Percentiles rank a stretch among this genome's conserved stretches.
Conservation (phyloP, 2,329 filamentous ascomycete genomes). For the Arthrobotrys conoides region DNA sequence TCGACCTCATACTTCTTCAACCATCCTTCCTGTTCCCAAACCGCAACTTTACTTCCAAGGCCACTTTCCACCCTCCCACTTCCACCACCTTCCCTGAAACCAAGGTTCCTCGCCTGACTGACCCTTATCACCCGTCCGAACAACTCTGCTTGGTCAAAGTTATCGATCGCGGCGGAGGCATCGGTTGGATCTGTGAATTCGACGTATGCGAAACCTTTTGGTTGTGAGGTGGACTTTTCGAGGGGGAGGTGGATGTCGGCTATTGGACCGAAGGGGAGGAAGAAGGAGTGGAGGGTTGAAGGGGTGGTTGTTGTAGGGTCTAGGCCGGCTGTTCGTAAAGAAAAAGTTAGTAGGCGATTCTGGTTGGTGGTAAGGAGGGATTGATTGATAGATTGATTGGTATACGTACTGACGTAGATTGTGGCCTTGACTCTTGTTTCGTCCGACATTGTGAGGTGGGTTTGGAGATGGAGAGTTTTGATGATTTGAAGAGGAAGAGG, state of each 20-base stretch:
- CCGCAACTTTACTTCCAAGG: conserved; percentile 89
- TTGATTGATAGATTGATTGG: not conserved
- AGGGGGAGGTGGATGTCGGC: conserved; percentile 91
- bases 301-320: conserved; percentile 79
- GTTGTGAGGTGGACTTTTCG: conserved; percentile 80
- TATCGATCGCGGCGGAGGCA: conserved; percentile 95
- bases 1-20: conserved; percentile 87
- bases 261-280: conserved; percentile 97
- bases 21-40: conserved; percentile 97
- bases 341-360: not conserved
- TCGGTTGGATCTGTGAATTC: conserved; percentile 90
- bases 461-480: not conserved
- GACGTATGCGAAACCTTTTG: conserved; percentile 93
- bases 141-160: conserved; percentile 97
- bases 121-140: conserved; percentile 94
- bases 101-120: conserved; percentile 79
- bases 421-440: conserved; percentile 88
- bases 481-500: not conserved
- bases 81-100: conserved; percentile 64
- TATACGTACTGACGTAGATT: conserved; percentile 77
- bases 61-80: conserved; percentile 70
- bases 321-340: conserved; percentile 75
- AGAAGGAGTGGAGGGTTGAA: conserved; percentile 85
- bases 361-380: not conserved
- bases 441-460: conserved; percentile 77